Base-by-base conservation (phyloP, 1,284 basidiomycete genomes). In the Tilletiaria anomala region DNA sequence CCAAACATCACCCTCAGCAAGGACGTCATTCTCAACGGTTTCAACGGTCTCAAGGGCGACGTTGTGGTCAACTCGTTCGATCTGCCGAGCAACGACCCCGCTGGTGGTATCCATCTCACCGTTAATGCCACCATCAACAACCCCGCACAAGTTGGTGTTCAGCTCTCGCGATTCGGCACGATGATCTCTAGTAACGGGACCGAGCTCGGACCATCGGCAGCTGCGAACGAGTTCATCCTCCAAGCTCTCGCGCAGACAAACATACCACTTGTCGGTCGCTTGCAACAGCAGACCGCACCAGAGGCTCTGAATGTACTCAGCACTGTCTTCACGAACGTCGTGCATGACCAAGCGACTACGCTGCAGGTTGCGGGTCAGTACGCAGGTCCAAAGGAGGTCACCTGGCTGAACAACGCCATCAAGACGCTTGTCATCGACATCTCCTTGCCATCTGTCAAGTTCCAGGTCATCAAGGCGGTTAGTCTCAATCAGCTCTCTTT, bases 351-450 rank as follows among this genome's bases (percentile, higher is more conserved):
- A 53, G 73, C 78, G 50, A 80, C 77, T 40, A 64, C 74, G 39
- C 71, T 84, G 15, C 58, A 70, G 18, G 78, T 83, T 18, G 71
- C 74, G 29, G 81, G 82, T 32, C 71, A 74, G 32, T 74, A 73
- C 45, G 80, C 78, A 4, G 79, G 79, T 12, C 73, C 79, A 0
- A 70, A 71, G 43, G 73, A 76, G 53, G 62, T 79, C 12, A 74
- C 74, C 1, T 84, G 82, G 81, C 70, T 84, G 19, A 82, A 82
- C 59, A 74, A 79, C 36, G 82, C 76, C 21, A 82, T 84, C 62
- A 76, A 78, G 68, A 69, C 71, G 29, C 74, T 84, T n/a, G 65
- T 71, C 39, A 71, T 83, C 3, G 67, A 69, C 2, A 76, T 81
- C 0, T 68, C 74, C 15, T 70, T 84, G 31, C 82, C 81, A 1